A percentile compares a stretch with the other conserved stretches of the same genome.
These are phyloP conservation scores for Scutellaria baicalensis DNA, from an alignment of 257 asterid species.

Conservation along the genomic window DNA sequence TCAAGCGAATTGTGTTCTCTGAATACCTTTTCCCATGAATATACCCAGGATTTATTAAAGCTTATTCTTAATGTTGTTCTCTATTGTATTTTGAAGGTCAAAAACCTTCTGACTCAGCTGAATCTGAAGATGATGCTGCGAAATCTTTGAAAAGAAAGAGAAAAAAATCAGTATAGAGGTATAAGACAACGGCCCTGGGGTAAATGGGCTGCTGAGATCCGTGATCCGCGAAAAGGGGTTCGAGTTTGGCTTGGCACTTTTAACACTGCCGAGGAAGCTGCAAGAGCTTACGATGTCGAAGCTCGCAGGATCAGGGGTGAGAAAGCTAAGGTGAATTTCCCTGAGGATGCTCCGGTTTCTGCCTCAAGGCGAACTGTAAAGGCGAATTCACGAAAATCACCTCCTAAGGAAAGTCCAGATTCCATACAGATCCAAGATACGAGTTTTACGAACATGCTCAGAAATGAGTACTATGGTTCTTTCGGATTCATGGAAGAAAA, in stretches of 20 bases:
- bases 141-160: constrained; percentile 75
- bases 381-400: constrained; percentile 25
- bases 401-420: constrained; percentile 17
- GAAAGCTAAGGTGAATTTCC: constrained; percentile 85
- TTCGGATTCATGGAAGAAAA: constrained; percentile 45
- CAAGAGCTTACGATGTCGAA: constrained; percentile 83
- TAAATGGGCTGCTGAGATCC: constrained; percentile 98
- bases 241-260: constrained; percentile 97
- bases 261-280: constrained; percentile 98
- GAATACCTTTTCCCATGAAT: too few relatives aligned
- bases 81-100: constrained; percentile 22
- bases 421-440: constrained; percentile 11
- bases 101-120: constrained; percentile 26
- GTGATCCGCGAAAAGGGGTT: constrained; percentile 89
- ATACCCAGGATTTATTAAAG: too few relatives aligned
- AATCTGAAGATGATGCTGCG: constrained; percentile 42
- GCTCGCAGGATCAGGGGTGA: constrained; percentile 85
- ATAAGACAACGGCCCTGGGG: constrained; percentile 98
- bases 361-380: constrained; percentile 28
- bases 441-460: constrained; percentile 12
- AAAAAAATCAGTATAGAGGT: constrained; percentile 84
- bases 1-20: too few relatives aligned
- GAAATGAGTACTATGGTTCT: constrained; percentile 18
- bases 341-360: constrained; percentile 42
- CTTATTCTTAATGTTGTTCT: neutral